A percentile compares a stretch with the other conserved stretches of the same genome.
These are phyloP conservation scores for Lonicera japonica DNA, from an alignment of 129 eudicot species.

Conservation along the genomic window DNA sequence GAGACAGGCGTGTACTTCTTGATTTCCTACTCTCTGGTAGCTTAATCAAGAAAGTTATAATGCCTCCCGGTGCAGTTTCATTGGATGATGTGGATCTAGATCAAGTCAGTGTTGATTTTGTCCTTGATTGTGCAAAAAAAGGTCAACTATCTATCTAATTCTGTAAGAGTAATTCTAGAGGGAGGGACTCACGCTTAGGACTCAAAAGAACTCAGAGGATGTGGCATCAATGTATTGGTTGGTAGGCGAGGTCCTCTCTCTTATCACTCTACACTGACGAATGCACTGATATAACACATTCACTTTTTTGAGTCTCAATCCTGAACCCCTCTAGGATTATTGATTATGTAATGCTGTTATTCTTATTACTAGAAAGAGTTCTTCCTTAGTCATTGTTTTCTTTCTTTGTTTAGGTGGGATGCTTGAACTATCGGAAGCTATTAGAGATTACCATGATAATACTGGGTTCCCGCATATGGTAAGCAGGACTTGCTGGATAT, in stretches of 20 bases:
- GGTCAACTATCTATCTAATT: constrained; percentile 28
- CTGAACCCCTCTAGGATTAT: too few species aligned
- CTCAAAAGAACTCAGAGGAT: too few species aligned
- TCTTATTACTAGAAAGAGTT: background rate
- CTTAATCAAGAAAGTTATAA: constrained; percentile 83
- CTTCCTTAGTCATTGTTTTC: constrained; percentile 1
- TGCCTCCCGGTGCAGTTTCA: constrained; percentile 98
- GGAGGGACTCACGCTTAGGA: too few species aligned
- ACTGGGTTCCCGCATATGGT: constrained; percentile 78
- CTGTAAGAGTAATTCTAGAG: too few species aligned
- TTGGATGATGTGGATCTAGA: constrained; percentile 99
- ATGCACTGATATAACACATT: too few species aligned
- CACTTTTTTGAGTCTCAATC: too few species aligned
- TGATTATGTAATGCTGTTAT: too few species aligned
- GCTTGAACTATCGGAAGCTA: constrained; percentile 97
- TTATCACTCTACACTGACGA: too few species aligned
- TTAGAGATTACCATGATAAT: constrained; percentile 92
- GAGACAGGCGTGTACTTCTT: constrained; percentile 82
- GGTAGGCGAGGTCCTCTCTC: too few species aligned
- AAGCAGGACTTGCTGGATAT: constrained; percentile 29
- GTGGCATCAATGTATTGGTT: too few species aligned
- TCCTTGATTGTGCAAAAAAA: constrained; percentile 78
- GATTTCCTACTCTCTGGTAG: constrained; percentile 80
- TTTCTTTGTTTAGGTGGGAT: constrained; percentile 48
- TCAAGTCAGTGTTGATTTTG: constrained; percentile 97